Evolutionary conservation across 2,329 filamentous ascomycete species (phyloP).

Genomic region (Aureobasidium sp.): DNA sequence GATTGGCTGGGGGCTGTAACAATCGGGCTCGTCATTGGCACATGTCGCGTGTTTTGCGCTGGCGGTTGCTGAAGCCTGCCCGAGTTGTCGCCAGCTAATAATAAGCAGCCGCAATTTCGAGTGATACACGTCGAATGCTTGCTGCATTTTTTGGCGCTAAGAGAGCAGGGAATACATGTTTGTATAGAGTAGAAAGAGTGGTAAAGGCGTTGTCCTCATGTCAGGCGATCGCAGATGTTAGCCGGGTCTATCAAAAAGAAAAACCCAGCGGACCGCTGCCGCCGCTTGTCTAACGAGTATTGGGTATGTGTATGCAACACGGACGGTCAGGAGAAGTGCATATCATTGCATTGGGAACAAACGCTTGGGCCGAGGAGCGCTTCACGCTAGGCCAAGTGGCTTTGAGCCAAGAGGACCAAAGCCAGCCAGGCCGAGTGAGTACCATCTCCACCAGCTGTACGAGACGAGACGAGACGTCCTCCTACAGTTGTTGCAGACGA

Average conservation of each 20-base stretch:
- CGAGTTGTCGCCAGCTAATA: no score
- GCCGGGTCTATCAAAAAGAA: neutral
- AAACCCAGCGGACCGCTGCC: neutral
- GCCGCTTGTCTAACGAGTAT: no score
- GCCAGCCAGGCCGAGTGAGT: neutral
- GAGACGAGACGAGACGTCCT: slow-evolving; percentile 6
- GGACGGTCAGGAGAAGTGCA: neutral
- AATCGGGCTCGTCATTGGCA: slow-evolving; percentile 3
- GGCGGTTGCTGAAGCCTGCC: slow-evolving; percentile 12
- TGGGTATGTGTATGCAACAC: no score
- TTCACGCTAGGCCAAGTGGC: no score
- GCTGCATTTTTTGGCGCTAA: neutral
- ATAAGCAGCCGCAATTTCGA: slow-evolving; percentile 10
- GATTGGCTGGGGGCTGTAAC: slow-evolving; percentile 4
- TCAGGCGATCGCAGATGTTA: neutral
- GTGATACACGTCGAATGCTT: slow-evolving; percentile 1
- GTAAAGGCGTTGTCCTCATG: slow-evolving; percentile 6
- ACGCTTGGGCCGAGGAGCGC: no score
- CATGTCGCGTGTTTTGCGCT: slow-evolving; percentile 4
- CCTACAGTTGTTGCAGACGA: slow-evolving; percentile 2
- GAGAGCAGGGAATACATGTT: neutral
- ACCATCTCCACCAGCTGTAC: slow-evolving; percentile 11
- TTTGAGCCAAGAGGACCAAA: no score
- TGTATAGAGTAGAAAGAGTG: neutral
- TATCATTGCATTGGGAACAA: neutral